A percentile compares a stretch with the other conserved stretches of the same genome.
phyloP scores from a whole-genome alignment of 441 rosid species.

The Jatropha multifida region DNA sequence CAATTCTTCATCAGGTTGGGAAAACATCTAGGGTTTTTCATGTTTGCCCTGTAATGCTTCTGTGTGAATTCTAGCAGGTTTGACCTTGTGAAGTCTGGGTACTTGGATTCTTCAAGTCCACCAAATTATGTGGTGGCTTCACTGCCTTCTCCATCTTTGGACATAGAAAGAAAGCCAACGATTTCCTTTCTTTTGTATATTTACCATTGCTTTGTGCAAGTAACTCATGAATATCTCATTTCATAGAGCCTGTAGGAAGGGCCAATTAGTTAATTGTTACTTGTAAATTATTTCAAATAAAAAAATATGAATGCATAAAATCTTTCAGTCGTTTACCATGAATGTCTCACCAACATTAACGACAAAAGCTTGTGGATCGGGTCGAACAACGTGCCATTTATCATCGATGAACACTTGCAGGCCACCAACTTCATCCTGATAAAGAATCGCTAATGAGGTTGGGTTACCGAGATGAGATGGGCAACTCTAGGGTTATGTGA shows the following conservation, averaged over 20 bases:
- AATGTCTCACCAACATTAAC: constrained; percentile 96
- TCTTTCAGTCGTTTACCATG: constrained; percentile 47
- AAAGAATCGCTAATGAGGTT: constrained; percentile 91
- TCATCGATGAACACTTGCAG: constrained; percentile 81
- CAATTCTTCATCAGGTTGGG: constrained; percentile 37
- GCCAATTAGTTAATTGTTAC: too few species aligned
- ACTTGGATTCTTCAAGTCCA: constrained; percentile 45
- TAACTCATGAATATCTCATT: constrained; percentile 87
- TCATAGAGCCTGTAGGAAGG: constrained; percentile 62
- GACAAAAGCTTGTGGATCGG: constrained; percentile 69
- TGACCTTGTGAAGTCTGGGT: constrained; percentile 92
- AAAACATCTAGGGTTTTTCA: constrained; percentile 74
- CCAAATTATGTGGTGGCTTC: constrained; percentile 63
- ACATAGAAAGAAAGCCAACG: constrained; percentile 90
- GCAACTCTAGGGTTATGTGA: too few species aligned
- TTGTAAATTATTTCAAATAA: too few species aligned
- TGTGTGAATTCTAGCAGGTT: constrained; percentile 79
- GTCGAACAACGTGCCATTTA: constrained; percentile 68
- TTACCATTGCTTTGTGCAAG: constrained; percentile 92
- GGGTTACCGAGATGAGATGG: constrained; percentile 50
- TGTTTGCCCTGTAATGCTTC: constrained; percentile 93
- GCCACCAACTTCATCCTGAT: constrained; percentile 85
- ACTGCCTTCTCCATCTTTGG: constrained; percentile 76
- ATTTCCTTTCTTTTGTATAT: constrained; percentile 63
- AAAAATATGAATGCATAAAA: too few species aligned